These are phyloP conservation scores for Solanum sparsipilum DNA, from an alignment of 257 asterid species.

Conservation along the genomic window DNA sequence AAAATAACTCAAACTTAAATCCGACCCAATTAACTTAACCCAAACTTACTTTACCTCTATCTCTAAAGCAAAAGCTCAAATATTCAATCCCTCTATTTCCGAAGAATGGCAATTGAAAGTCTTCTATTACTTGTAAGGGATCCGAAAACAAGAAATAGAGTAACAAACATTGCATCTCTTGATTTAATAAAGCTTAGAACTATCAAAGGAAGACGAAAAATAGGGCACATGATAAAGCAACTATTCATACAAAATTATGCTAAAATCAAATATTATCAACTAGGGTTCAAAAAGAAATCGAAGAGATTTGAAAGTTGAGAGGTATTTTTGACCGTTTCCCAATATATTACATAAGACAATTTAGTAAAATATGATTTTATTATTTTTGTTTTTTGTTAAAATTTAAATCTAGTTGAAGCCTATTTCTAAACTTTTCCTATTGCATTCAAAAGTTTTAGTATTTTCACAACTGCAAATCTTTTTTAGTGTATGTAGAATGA, in stretches of 20 bases:
- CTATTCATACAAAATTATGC: conserved; percentile 9
- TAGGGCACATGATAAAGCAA: conserved; percentile 5
- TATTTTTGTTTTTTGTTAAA: too few species aligned
- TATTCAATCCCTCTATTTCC: not conserved
- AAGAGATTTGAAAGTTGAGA: conserved; percentile 4
- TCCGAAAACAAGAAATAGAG: conserved; percentile 1
- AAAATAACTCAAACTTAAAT: too few species aligned
- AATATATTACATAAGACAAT: too few species aligned
- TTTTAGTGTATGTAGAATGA: not conserved
- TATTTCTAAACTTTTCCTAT: too few species aligned
- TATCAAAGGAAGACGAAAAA: not conserved
- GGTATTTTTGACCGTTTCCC: not conserved
- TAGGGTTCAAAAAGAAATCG: not conserved
- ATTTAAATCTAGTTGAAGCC: too few species aligned
- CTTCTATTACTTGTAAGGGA: conserved; percentile 18
- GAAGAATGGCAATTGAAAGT: conserved; percentile 14
- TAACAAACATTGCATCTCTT: not conserved
- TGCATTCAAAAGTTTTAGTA: not conserved
- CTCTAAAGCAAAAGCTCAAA: too few species aligned
- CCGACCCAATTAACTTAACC: not conserved
- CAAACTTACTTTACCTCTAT: too few species aligned
- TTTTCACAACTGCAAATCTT: too few species aligned
- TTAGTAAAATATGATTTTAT: not conserved
- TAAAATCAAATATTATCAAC: not conserved
- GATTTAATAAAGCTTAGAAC: conserved; percentile 22